Evolutionary conservation across 768 basidiomycete genomes (phyloP).

Genomic region (Psilocybe cyanescens): DNA sequence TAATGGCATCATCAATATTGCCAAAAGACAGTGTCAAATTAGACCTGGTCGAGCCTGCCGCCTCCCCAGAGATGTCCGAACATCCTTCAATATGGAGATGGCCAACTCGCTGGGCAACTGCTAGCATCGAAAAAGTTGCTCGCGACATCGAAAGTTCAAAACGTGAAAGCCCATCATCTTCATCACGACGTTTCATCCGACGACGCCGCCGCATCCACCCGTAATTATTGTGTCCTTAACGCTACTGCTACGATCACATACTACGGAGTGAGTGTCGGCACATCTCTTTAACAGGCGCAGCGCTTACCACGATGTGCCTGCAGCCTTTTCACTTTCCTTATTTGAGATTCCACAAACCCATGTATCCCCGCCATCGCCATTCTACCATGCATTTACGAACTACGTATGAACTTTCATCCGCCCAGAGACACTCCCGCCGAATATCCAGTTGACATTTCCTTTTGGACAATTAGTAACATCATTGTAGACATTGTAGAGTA

Average conservation of each 20-base stretch:
- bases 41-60: not conserved
- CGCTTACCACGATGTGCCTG: not conserved
- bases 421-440: not conserved
- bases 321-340: not conserved
- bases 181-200: constrained; percentile 7
- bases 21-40: not conserved
- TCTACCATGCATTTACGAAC: not conserved
- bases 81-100: constrained; percentile 8
- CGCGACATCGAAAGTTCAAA: not conserved
- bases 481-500: not conserved
- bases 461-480: not conserved
- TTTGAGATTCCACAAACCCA: not conserved
- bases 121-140: not conserved
- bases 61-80: not conserved
- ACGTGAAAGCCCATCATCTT: not conserved
- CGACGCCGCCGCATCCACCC: constrained; percentile 11
- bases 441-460: not conserved
- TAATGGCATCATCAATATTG: constrained; percentile 4
- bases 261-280: not conserved
- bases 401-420: not conserved
- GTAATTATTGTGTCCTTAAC: not conserved
- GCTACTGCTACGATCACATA: not conserved
- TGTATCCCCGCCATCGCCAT: not conserved
- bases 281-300: not conserved
- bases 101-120: not conserved